A percentile compares a stretch with the other conserved stretches of the same genome.
phyloP scores from a whole-genome alignment of 495 filamentous ascomycete species.

The Xylaria sp. region DNA sequence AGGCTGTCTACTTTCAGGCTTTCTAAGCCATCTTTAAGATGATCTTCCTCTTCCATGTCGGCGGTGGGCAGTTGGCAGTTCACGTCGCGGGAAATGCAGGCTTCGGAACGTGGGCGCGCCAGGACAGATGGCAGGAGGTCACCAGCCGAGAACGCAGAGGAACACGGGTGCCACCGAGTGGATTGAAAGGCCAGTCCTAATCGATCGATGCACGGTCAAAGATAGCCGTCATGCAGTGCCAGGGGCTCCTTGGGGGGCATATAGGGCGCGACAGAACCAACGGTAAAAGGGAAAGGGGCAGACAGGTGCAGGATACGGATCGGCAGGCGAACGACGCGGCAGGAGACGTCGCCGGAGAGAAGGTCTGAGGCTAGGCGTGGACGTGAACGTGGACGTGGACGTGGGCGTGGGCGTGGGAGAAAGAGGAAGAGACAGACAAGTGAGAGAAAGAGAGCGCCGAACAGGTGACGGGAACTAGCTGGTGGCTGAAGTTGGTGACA shows the following conservation, averaged over 20 bases:
- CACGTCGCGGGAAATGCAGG: constrained; percentile 19
- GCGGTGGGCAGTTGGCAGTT: constrained; percentile 24
- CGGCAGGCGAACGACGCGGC: neutral
- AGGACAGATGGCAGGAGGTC: neutral
- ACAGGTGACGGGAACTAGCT: constrained; percentile 37
- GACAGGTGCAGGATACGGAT: neutral
- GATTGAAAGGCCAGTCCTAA: constrained; percentile 19
- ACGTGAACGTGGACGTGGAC: too few species aligned
- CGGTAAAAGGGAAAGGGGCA: neutral
- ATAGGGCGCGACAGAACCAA: constrained; percentile 13
- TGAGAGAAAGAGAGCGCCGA: constrained; percentile 25
- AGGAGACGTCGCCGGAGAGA: constrained; percentile 15
- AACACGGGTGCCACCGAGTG: neutral
- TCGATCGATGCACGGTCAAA: constrained; percentile 16
- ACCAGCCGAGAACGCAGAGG: constrained; percentile 14
- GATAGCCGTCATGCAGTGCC: constrained; percentile 23
- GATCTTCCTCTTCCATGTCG: constrained; percentile 52
- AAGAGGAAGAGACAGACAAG: constrained; percentile 3
- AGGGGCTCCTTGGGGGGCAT: constrained; percentile 25
- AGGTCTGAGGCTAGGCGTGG: constrained; percentile 4
- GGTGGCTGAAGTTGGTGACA: constrained; percentile 34
- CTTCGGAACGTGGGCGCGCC: constrained; percentile 17
- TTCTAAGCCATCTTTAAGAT: constrained; percentile 43
- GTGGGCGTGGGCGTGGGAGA: too few species aligned
- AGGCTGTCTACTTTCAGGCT: constrained; percentile 40